Conservation (phyloP, 2,329 filamentous ascomycete species). For the Waltergamsia citrina region DNA sequence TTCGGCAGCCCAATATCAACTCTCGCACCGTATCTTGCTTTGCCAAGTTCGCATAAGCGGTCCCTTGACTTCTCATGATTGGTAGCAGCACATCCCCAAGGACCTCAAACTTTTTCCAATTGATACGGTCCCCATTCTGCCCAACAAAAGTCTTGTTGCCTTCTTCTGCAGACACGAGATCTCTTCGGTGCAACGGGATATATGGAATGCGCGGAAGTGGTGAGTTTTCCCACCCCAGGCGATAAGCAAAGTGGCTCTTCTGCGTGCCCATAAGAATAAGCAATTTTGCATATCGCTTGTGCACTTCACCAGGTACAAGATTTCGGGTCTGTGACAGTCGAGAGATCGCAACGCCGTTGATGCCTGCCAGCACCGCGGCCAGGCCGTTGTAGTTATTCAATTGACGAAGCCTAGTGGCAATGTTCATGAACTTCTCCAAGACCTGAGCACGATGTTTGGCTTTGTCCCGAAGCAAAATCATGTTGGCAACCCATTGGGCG, state of each 20-base stretch:
- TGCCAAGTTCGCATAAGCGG: constrained; percentile 64
- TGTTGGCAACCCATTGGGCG: constrained; percentile 72
- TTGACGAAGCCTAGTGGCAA: constrained; percentile 77
- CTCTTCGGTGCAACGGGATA: constrained; percentile 78
- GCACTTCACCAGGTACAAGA: constrained; percentile 59
- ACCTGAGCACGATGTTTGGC: constrained; percentile 87
- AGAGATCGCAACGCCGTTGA: constrained; percentile 81
- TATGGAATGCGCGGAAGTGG: constrained; percentile 86
- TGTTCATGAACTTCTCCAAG: constrained; percentile 90
- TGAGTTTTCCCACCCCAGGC: constrained; percentile 96
- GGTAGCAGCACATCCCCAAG: constrained; percentile 85
- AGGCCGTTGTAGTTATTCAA: constrained; percentile 96
- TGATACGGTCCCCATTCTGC: constrained; percentile 64
- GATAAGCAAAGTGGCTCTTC: constrained; percentile 89
- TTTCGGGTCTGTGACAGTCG: constrained; percentile 72
- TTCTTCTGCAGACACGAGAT: constrained; percentile 86
- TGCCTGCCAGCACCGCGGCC: constrained; percentile 86
- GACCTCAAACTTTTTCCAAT: constrained; percentile 98
- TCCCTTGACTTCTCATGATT: constrained; percentile 84
- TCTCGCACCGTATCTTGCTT: constrained; percentile 63
- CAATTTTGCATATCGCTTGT: constrained; percentile 80
- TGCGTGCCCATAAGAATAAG: constrained; percentile 89
- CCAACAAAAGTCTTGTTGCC: constrained; percentile 86
- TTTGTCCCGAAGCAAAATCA: constrained; percentile 86
- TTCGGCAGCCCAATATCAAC: constrained; percentile 71